These are phyloP conservation scores for Zanthoxylum bungeanum DNA, from an alignment of 345 rosid genomes.

Conservation along the genomic window DNA sequence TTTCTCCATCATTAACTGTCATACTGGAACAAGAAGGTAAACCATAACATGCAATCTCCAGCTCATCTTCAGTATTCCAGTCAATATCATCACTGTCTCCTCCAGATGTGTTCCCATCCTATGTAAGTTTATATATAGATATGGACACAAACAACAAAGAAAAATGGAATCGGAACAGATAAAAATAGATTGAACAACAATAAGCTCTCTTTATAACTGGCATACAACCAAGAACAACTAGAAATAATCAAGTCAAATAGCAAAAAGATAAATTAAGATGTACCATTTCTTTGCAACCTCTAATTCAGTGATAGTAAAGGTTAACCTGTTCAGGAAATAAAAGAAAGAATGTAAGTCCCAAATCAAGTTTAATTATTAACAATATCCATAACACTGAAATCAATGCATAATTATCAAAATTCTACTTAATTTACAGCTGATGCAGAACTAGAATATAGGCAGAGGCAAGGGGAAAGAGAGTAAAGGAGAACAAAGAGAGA, in stretches of 20 bases:
- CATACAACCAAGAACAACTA: no score
- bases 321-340: conserved; percentile 15
- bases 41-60: conserved; percentile 42
- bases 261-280: background rate
- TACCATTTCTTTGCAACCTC: conserved; percentile 23
- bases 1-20: conserved; percentile 26
- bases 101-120: conserved; percentile 38
- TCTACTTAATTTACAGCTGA: background rate
- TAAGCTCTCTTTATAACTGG: no score
- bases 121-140: background rate
- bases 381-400: background rate
- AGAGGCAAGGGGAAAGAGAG: background rate
- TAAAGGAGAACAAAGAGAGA: background rate
- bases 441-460: background rate
- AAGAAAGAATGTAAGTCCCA: background rate
- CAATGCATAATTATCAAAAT: background rate
- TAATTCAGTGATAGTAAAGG: background rate
- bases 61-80: conserved; percentile 73
- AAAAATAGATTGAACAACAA: no score
- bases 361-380: background rate
- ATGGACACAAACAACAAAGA: background rate
- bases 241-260: no score
- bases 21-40: conserved; percentile 25
- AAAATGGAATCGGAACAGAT: background rate
- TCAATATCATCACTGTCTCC: conserved; percentile 38